phyloP scores from a whole-genome alignment of 441 rosid species.

The Erodium chrysanthum region DNA sequence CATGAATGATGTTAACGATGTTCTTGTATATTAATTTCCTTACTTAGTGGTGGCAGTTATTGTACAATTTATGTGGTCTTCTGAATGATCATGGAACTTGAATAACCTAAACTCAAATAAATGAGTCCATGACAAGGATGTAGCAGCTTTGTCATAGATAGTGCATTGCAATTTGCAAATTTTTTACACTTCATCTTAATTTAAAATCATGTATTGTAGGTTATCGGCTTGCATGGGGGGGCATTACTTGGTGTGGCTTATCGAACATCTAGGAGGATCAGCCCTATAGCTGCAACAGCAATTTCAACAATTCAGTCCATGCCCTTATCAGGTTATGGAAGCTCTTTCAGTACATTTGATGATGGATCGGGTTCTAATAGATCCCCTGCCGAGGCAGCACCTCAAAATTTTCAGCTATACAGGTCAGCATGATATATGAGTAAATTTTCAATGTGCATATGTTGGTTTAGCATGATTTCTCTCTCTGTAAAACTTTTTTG shows the following conservation, averaged over 20 bases:
- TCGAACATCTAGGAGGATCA: conserved; percentile 75
- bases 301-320: conserved; percentile 90
- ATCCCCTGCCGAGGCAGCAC: conserved; percentile 68
- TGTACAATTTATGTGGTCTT: no score
- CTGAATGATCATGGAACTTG: no score
- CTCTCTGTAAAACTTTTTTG: no score
- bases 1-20: no score
- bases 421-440: conserved; percentile 38
- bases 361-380: conserved; percentile 66
- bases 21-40: no score
- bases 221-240: conserved; percentile 89
- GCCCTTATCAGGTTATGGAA: conserved; percentile 96
- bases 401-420: conserved; percentile 84
- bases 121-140: no score
- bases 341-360: conserved; percentile 67
- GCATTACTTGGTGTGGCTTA: conserved; percentile 92
- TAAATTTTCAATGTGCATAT: no score
- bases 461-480: no score
- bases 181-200: neutral
- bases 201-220: conserved; percentile 34
- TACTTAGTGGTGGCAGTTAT: no score
- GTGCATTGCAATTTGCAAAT: no score
- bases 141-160: no score
- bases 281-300: conserved; percentile 84
- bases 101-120: no score